Base-by-base conservation (phyloP, 2,329 filamentous ascomycete genomes). In the Westerdykella sp. region DNA sequence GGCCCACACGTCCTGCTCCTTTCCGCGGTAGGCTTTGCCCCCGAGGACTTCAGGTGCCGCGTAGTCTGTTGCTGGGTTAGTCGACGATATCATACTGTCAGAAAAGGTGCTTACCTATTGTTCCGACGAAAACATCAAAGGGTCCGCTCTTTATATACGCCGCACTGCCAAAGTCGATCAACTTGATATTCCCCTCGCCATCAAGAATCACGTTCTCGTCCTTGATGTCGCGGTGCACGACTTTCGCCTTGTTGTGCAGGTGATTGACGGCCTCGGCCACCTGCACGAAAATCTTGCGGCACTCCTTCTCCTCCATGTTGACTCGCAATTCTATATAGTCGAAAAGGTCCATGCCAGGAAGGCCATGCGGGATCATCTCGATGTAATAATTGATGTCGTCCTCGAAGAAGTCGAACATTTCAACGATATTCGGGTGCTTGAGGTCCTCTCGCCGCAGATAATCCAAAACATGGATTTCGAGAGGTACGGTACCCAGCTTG, bases 101-200 rank as follows among this genome's bases (percentile, higher is more conserved):
- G 18, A 41, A 18, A 35, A 34, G 18, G 22, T 34, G 65, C 84
- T 62, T 74, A 96, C 91, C 91, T 67, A 98, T 97, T 1, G 93
- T 98, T 46, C 93, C 93, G 40, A 98, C 93, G 71, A 98, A 98
- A 12, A 98, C 93, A 66, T 97, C 90, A 74, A 98, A 98, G 37
- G 93, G 93, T 12, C 93, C 93, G 66, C 85, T 96, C 72, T 95
- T 96, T 73, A 97, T 95, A 66, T 98, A 98, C 49, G 93, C 90
- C 46, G 93, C 93, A 63, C 90, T 96, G 47, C 93, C 93, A 69
- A 98, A 98, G 68, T 98, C 93, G 55, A 97, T 97, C 59, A 98
- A 75, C 71, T 96, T 97, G 69, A 98, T 95, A 55, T 85, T 84
- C 21, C 91, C 90, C 63, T 97, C 90, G 30, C 93, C 91, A 60